phyloP scores from a whole-genome alignment of 257 asterid genomes.

The Vinca minor region DNA sequence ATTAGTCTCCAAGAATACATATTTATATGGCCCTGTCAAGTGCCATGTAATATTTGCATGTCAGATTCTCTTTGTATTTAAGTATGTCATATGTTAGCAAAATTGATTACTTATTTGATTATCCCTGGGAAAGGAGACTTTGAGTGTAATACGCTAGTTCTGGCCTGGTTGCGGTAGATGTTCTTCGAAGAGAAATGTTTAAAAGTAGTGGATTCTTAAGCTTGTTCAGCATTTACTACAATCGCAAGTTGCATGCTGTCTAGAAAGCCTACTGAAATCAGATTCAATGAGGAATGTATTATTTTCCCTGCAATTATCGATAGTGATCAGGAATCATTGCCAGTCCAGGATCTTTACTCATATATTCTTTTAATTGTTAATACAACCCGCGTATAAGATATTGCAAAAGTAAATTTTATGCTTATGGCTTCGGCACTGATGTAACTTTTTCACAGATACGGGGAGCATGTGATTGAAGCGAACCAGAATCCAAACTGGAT shows the following conservation, averaged over 20 bases:
- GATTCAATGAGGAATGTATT: not conserved
- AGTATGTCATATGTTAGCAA: not conserved
- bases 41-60: not conserved
- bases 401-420: not conserved
- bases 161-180: too few species aligned
- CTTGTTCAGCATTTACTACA: not conserved
- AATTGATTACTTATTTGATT: not conserved
- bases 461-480: constrained; percentile 90
- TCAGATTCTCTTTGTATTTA: not conserved
- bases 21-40: not conserved
- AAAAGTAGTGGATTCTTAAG: not conserved
- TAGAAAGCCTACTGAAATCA: not conserved
- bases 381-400: not conserved
- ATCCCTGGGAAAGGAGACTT: not conserved
- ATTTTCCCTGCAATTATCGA: not conserved
- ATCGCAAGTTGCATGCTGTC: not conserved
- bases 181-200: not conserved
- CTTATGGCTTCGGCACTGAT: not conserved
- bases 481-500: constrained; percentile 73
- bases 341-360: not conserved
- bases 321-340: not conserved
- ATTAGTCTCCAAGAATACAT: not conserved
- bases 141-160: not conserved
- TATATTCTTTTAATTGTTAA: not conserved
- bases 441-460: constrained; percentile 44